Evolutionary conservation across 2,329 filamentous ascomycete genomes (phyloP).

Genomic region (Fusarium tuaranense): DNA sequence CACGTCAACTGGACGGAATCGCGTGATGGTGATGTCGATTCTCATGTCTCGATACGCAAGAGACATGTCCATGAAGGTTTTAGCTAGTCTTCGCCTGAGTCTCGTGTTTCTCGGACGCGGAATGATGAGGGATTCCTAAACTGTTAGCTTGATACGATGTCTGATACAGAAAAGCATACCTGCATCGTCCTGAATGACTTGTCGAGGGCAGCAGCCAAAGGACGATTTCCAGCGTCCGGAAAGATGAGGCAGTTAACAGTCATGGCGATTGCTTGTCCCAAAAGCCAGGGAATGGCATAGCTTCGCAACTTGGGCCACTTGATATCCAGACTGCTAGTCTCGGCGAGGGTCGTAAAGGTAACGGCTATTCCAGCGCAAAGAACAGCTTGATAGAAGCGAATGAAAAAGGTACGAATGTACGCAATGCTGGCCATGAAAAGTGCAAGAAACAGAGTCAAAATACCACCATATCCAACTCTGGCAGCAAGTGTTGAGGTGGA

Average conservation of each 20-base stretch:
- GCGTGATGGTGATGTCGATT: constrained; percentile 67
- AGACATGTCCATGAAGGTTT: constrained; percentile 67
- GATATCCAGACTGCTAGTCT: constrained; percentile 56
- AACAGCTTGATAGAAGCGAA: constrained; percentile 66
- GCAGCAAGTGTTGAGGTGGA: constrained; percentile 63
- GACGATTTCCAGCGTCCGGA: constrained; percentile 67
- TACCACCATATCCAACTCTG: constrained; percentile 62
- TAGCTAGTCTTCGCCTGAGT: constrained; percentile 58
- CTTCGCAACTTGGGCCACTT: constrained; percentile 63
- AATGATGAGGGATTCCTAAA: constrained; percentile 49
- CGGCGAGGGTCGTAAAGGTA: constrained; percentile 64
- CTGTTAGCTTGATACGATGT: neutral
- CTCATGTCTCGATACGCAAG: constrained; percentile 67
- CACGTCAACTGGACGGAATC: constrained; percentile 63
- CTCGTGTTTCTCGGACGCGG: constrained; percentile 46
- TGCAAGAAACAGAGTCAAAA: constrained; percentile 66
- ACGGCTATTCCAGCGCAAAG: constrained; percentile 68
- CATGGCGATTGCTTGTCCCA: constrained; percentile 66
- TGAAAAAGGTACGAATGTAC: constrained; percentile 66
- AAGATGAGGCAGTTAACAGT: constrained; percentile 60
- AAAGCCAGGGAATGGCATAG: constrained; percentile 67
- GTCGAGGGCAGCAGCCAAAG: constrained; percentile 61
- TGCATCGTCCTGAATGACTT: constrained; percentile 60
- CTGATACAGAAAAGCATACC: constrained; percentile 42
- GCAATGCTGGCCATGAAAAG: constrained; percentile 64